A percentile compares a stretch with the other conserved stretches of the same genome.
Conservation (phyloP, 1,139 yeast species). For the Taphrina flavorubra region DNA sequence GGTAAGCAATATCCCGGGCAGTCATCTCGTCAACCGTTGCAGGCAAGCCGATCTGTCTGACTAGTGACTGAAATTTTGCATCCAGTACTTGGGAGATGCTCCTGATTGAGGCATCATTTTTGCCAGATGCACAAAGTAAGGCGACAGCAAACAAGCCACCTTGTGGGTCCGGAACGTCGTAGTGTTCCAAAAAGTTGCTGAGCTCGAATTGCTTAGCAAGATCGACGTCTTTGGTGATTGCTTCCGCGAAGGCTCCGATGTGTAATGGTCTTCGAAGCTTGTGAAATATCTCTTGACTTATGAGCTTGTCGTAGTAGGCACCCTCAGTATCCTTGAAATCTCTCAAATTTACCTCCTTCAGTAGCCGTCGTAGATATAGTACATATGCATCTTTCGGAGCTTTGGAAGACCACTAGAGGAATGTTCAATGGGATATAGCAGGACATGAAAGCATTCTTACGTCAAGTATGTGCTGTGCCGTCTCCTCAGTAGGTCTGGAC, state of each 20-base stretch:
- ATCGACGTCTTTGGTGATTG: slow-evolving; percentile 6
- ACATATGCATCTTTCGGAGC: slow-evolving; percentile 2
- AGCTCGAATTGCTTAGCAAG: slow-evolving; percentile 11
- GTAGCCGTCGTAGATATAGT: background rate
- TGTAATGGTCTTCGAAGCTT: slow-evolving; percentile 8
- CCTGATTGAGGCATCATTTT: background rate
- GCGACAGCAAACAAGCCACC: slow-evolving; percentile 16
- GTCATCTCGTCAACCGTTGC: slow-evolving; percentile 1
- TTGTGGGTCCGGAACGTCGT: slow-evolving; percentile 15
- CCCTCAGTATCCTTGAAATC: background rate
- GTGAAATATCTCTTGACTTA: background rate
- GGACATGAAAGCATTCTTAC: background rate
- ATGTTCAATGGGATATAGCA: background rate
- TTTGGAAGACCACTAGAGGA: slow-evolving; percentile 3
- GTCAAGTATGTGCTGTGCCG: background rate
- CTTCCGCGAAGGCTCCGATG: slow-evolving; percentile 8
- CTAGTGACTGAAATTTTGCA: slow-evolving; percentile 20
- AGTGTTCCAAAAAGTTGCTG: background rate
- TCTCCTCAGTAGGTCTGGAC: background rate
- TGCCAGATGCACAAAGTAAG: background rate
- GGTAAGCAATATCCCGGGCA: slow-evolving; percentile 16
- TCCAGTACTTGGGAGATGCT: background rate
- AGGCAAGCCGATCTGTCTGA: slow-evolving; percentile 19
- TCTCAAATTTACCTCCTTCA: background rate
- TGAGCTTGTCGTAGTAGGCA: background rate